Percentiles rank a stretch among this genome's conserved stretches.
Evolutionary conservation across 2,329 filamentous ascomycete genomes (phyloP).

Genomic region (Talaromyces rugulosus): DNA sequence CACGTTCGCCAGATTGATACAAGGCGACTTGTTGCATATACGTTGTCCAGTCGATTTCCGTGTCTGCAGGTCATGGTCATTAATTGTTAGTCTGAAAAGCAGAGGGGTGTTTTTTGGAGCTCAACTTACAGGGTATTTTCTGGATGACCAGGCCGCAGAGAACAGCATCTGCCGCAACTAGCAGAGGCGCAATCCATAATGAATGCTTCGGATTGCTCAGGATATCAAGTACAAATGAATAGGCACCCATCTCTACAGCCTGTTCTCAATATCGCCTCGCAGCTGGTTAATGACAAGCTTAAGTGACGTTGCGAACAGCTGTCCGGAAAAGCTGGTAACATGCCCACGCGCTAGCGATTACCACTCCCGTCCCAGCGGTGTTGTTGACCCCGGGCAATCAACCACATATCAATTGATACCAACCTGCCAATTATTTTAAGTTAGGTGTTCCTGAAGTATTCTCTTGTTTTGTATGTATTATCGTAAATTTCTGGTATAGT

Average conservation of each 20-base stretch:
- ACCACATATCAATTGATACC: not conserved
- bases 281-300: not conserved
- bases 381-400: not conserved
- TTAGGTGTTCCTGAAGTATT: not conserved
- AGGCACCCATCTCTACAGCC: constrained; percentile 28
- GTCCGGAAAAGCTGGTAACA: not conserved
- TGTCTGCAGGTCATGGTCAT: constrained; percentile 55
- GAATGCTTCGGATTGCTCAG: constrained; percentile 54
- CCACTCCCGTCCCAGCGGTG: not conserved
- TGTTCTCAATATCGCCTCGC: not conserved
- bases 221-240: constrained; percentile 33
- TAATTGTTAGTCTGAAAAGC: not conserved
- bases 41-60: constrained; percentile 94
- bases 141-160: constrained; percentile 72
- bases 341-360: not conserved
- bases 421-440: not conserved
- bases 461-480: not conserved
- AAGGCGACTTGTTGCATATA: constrained; percentile 93
- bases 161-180: constrained; percentile 66
- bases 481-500: not conserved
- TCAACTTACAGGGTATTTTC: constrained; percentile 72
- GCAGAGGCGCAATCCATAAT: constrained; percentile 60
- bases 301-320: not conserved
- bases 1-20: constrained; percentile 76
- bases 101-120: not conserved